A percentile compares a stretch with the other conserved stretches of the same genome.
These are phyloP conservation scores for Phytophthora europaea DNA, from an alignment of 352 stramenopile species.

Conservation along the genomic window DNA sequence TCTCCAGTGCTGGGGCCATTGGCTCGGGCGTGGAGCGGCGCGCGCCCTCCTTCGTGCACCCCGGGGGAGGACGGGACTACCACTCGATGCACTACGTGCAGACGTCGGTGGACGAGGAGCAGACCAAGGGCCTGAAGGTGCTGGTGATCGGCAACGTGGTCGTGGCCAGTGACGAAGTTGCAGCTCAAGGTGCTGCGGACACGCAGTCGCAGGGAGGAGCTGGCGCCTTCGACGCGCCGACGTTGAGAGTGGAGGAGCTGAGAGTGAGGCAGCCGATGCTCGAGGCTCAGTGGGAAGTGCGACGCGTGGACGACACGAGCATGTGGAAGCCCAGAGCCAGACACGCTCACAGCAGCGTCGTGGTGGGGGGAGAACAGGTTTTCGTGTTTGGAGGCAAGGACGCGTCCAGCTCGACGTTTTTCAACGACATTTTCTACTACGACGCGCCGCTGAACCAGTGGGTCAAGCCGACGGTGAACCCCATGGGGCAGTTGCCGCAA, in stretches of 20 bases:
- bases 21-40: slow-evolving; percentile 18
- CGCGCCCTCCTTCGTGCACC: slow-evolving; percentile 22
- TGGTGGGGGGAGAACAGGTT: slow-evolving; percentile 65
- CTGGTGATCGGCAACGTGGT: slow-evolving; percentile 75
- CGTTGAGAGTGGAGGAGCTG: slow-evolving; percentile 72
- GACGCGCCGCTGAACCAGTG: slow-evolving; percentile 71
- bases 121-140: slow-evolving; percentile 52
- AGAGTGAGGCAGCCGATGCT: slow-evolving; percentile 60
- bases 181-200: slow-evolving; percentile 14
- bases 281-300: slow-evolving; percentile 60
- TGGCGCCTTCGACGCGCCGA: slow-evolving; percentile 52
- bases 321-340: slow-evolving; percentile 71
- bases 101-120: slow-evolving; percentile 44
- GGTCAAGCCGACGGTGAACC: slow-evolving; percentile 40
- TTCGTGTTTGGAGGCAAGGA: slow-evolving; percentile 84
- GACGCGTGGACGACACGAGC: slow-evolving; percentile 45
- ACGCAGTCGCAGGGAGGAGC: slow-evolving; percentile 26
- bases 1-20: slow-evolving; percentile 18
- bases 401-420: slow-evolving; percentile 52
- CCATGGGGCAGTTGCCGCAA: slow-evolving; percentile 46
- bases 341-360: slow-evolving; percentile 71
- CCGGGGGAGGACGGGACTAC: slow-evolving; percentile 56
- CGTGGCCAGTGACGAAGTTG: slow-evolving; percentile 42
- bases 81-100: slow-evolving; percentile 84
- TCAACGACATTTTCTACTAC: slow-evolving; percentile 85